Base-by-base conservation (phyloP, 371 early-diverging fungal genomes). In the Mucor circinelloides region DNA sequence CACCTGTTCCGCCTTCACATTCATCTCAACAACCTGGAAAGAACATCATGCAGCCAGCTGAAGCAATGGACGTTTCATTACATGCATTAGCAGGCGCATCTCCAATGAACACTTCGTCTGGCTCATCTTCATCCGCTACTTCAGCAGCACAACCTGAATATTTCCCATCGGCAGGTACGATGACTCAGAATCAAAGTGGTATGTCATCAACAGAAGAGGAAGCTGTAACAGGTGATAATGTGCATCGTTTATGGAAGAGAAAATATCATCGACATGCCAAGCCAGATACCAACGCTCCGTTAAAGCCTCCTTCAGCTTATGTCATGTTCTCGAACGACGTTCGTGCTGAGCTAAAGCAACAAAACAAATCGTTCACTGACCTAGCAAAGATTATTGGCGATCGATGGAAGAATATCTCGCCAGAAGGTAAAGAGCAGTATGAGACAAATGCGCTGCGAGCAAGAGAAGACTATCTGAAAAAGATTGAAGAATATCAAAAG, bases 271-370 rank as follows among this genome's bases (percentile, higher is more conserved):
- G 87, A 19, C 85, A 82, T 61, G 80, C 87, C 0, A 85, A 83
- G 60, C 70, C 81, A 13, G 87, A 87, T 60, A 68, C 74, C 12
- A 83, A 84, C 36, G 86, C 82, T 13, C 87, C 87, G 6, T 46
- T 74, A 25, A 85, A 84, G 34, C 87, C 87, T 13, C 75, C 77
- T 15, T 86, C 87, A 3, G 87, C 87, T 0, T 87, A 87, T 70
- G 86, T 87, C 21, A 81, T 83, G 79, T 87, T 84, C 63, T 80
- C 84, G 10, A 83, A 83, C 38, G 66, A 78, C 25, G 73, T 85
- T 13, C 73, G 87, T 13, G 77, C 75, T 15, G 85, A 84, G 63
- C 54, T 81, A 8, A 74, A 78, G 27, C 69, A 78, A 12, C 70
- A 81, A 19, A 80, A 81, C 59, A 72, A 83, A 57, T 75, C 82